Evolutionary conservation across 2,329 filamentous ascomycete genomes (phyloP).

Genomic region (Cladophialophora bantiana): DNA sequence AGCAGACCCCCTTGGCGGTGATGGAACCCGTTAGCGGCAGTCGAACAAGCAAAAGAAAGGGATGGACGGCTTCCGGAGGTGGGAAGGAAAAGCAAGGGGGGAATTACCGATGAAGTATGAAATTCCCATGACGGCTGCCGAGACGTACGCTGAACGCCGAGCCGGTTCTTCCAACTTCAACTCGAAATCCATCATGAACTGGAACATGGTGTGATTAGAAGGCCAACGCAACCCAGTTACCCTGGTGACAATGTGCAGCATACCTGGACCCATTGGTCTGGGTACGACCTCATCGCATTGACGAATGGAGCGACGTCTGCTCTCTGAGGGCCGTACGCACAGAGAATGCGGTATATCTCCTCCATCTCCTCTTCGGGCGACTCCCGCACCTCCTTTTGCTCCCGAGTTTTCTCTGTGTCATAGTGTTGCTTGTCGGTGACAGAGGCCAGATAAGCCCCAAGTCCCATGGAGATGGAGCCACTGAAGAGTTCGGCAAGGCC

Average conservation of each 20-base stretch:
- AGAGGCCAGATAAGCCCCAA: constrained; percentile 75
- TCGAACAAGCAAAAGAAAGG: background rate
- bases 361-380: constrained; percentile 56
- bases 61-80: background rate
- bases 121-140: background rate
- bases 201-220: constrained; percentile 8
- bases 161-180: constrained; percentile 45
- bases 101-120: background rate
- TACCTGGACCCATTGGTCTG: constrained; percentile 58
- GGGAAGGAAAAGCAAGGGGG: background rate
- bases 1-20: constrained; percentile 48
- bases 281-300: constrained; percentile 57
- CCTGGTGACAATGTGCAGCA: constrained; percentile 13
- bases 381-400: constrained; percentile 53
- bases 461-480: constrained; percentile 77
- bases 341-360: constrained; percentile 54
- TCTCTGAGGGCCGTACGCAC: constrained; percentile 57
- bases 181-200: constrained; percentile 68
- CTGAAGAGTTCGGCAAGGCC: constrained; percentile 78
- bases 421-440: constrained; percentile 51
- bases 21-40: background rate
- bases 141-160: constrained; percentile 7
- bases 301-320: constrained; percentile 56
- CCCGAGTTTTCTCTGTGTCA: constrained; percentile 56
- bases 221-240: background rate